phyloP scores from a whole-genome alignment of 2,329 filamentous ascomycete species.

The Colletotrichum chlorophyti region DNA sequence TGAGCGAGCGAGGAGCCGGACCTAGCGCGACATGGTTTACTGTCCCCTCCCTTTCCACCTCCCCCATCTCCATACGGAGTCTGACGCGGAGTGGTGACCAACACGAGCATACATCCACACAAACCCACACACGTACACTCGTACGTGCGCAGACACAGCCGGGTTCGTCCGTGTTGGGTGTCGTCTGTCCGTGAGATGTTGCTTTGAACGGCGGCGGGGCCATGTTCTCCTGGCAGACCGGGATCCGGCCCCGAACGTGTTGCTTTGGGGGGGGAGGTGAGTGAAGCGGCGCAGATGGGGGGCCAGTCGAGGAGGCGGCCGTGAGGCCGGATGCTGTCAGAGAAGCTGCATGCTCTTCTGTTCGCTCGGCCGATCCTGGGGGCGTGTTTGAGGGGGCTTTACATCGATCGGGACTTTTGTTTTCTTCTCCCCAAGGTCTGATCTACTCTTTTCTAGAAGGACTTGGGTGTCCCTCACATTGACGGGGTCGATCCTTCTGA shows the following conservation, averaged over 20 bases:
- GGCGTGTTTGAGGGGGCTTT: constrained; percentile 18
- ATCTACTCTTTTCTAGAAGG: constrained; percentile 23
- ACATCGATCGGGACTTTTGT: no score
- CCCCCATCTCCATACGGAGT: no score
- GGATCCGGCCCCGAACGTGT: constrained; percentile 7
- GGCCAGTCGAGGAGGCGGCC: not conserved
- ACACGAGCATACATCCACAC: no score
- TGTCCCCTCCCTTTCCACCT: no score
- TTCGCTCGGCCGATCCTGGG: constrained; percentile 20
- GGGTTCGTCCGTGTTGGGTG: not conserved
- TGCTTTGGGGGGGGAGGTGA: not conserved
- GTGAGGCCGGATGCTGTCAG: constrained; percentile 1
- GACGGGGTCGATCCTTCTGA: no score
- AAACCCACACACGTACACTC: no score
- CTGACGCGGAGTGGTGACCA: no score
- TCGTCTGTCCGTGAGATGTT: not conserved
- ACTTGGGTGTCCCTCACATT: not conserved
- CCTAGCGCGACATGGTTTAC: not conserved
- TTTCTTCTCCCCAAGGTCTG: no score
- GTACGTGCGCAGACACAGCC: no score
- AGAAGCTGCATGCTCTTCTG: constrained; percentile 2
- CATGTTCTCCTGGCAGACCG: not conserved
- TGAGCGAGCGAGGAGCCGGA: not conserved
- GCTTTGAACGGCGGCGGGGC: not conserved
- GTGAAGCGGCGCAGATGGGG: no score